Evolutionary conservation across 108 stramenopile species (phyloP), one percentile per base, ranked within the genome.

Genomic region (Nitzschia sp.): DNA sequence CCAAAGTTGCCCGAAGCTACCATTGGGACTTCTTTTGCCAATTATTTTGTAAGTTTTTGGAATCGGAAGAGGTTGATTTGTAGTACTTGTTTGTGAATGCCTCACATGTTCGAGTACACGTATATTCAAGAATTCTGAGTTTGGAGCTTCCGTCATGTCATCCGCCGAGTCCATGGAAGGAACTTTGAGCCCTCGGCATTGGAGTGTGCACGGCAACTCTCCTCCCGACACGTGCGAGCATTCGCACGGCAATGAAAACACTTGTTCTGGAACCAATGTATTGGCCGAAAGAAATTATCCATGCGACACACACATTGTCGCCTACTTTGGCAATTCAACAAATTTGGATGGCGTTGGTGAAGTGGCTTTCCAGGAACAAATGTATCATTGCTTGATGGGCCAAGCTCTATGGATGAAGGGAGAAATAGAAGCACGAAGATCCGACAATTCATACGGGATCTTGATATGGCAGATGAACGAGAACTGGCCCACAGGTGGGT

Each of bases 381-480:
- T 84, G 23, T 85, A 78, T 52, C 70, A 75, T 45, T 85, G 84
- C 61, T 71, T 83, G 64, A 66, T 85, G 22, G 78, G 66, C 19
- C 80, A 82, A 48, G 70, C 83, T 13, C 53, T 88, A 23, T 68
- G 79, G 69, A 63, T 88, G 66, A 88, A 85, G 33, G 64, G 71
- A 50, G 48, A 55, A 29, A 75, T 85, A 2, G 84, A 85, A 53
- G 21, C 25, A 9, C 47, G 53, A 1, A 67, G 83, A 11, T 61
- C 81, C 13, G 59, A 48, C 38, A 83, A 85, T 53, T 33, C 22
- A 2, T 72, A 82, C 19, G 87, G 87, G 5, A 46, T 48, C 8
- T 36, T 88, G 44, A 62, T 80, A 34, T 88, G 87, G 87, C 83
- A 84, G 45, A 34, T 85, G 29, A 85, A 85, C 48, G 87, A 88